Evolutionary conservation across 2,329 filamentous ascomycete genomes (phyloP).

Genomic region (Purpureocillium lavendulum): DNA sequence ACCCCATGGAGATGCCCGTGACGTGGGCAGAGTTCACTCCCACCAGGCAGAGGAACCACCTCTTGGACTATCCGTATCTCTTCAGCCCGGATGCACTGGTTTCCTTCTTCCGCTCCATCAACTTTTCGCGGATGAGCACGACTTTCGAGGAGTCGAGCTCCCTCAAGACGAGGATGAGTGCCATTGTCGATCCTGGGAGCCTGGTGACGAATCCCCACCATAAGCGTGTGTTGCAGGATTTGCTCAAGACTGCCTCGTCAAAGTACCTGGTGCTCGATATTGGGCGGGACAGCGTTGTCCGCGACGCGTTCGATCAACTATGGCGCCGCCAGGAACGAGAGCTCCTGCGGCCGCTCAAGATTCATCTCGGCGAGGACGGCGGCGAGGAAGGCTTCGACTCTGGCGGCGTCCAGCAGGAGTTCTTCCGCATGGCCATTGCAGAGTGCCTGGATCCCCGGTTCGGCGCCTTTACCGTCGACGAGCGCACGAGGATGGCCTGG

Average conservation of each 20-base stretch:
- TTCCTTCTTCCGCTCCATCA: conserved; percentile 80
- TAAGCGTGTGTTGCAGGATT: conserved; percentile 51
- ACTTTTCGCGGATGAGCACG: conserved; percentile 78
- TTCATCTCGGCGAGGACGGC: conserved; percentile 72
- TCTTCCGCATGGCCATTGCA: conserved; percentile 76
- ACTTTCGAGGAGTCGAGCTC: conserved; percentile 63
- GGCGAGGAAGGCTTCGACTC: conserved; percentile 90
- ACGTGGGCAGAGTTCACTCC: conserved; percentile 58
- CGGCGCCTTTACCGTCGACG: conserved; percentile 73
- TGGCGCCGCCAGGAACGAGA: conserved; percentile 81
- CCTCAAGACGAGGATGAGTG: conserved; percentile 45
- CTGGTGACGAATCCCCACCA: conserved; percentile 50
- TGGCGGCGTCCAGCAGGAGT: conserved; percentile 93
- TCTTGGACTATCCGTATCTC: conserved; percentile 74
- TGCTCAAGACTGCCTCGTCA: conserved; percentile 57
- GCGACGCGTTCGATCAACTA: conserved; percentile 76
- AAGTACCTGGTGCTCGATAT: conserved; percentile 66
- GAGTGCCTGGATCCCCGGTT: conserved; percentile 72
- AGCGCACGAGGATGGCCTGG: conserved; percentile 72
- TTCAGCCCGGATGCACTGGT: conserved; percentile 68
- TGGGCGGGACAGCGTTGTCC: conserved; percentile 56
- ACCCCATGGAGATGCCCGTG: conserved; percentile 65
- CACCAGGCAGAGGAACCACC: conserved; percentile 58
- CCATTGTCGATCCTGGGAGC: conserved; percentile 44
- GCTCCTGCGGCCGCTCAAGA: conserved; percentile 76